Evolutionary conservation across 768 basidiomycete genomes (phyloP), one percentile per base, ranked within the genome.

Genomic region (Ephemerocybe angulata): DNA sequence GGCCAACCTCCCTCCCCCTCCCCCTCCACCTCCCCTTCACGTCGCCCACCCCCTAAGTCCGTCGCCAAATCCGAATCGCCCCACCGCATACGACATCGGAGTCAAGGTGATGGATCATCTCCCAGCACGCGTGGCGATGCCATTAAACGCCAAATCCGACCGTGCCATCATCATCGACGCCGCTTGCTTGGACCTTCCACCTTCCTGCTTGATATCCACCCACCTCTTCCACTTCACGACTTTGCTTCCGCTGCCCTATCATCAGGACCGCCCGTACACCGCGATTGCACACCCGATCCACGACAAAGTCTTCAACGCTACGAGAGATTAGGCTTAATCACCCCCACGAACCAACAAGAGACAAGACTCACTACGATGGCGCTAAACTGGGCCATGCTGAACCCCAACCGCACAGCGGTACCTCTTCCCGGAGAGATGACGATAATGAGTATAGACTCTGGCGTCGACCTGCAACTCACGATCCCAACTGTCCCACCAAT

Each of bases 361-460:
- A 8, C 11, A 31, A 12, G 8, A 35, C 27, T 42, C 15, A 21
- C 35, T 4, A 55, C 29, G 19, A 91, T 91, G 90, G 85, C 89
- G 6, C 76, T 92, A 40, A 90, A 92, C 72, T 90, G 86, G 85
- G 78, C 80, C 0, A 88, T 87, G 79, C 74, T 90, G 24, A 76
- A 75, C 53, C 66, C 76, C 3, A 75, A 84, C 38, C 76, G 81
- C 50, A 70, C 76, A 10, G 86, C 87, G 4, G 72, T 89, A 10
- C 86, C 86, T 15, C 72, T 90, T 19, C 83, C 79, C 0, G 68
- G 82, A 41, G 90, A 93, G 67, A 70, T 72, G 63, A 78, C 72
- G 1, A 78, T 90, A 35, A 78, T 80, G 13, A 75, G 74, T 1
- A 62, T 87, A 53, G 79, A 83, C 50, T 68, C 76, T 13, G 82